Evolutionary conservation across 2,329 filamentous ascomycete species (phyloP), one percentile per base, ranked within the genome.

Genomic region (Proliferodiscus dingleyae): DNA sequence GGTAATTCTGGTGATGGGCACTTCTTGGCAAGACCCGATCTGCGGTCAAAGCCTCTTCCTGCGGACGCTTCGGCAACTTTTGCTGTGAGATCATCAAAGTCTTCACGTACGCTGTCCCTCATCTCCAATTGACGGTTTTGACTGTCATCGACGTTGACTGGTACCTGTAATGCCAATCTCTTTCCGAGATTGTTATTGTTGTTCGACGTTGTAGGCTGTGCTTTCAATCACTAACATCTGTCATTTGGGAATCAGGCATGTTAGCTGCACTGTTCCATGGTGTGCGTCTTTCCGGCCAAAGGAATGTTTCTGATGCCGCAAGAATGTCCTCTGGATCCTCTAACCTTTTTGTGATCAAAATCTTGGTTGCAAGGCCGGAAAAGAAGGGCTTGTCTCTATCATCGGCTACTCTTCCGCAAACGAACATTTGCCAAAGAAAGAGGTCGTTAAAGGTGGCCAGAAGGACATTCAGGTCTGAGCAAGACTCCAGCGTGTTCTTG

Each of bases 381-480:
- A 58, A 55, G 26, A 53, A 58, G 9, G 44, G 36, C 18, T 39
- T 45, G 11, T 55, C 49, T 26, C 53, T 45, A 11, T 23, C 21
- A 41, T 54, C 46, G 29, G 55, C 55, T 5, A 54, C 53, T 21
- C 43, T 28, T 13, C 55, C 55, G 41, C 53, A 55, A 2, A 54
- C 26, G 24, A 57, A 54, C 49, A 57, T 52, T 36, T 53, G 40
- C 55, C 55, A 57, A 4, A 57, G 43, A n/a, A 57, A 28, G n/a
- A 56, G 34, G 40, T 56, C 53, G 33, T 47, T 53, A 33, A 57
- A 57, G 4, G 55, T 57, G 30, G 50, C 55, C 3, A 57, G 41
- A 8, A 57, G 50, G 28, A 57, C 48, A 45, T 50, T 57, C n/a
- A 57, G 47, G 11, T 53, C 50, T 5, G 41, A 13, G 22, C 46